Evolutionary conservation across 805 yeast genomes (phyloP).

Genomic region (Limtongia smithiae): DNA sequence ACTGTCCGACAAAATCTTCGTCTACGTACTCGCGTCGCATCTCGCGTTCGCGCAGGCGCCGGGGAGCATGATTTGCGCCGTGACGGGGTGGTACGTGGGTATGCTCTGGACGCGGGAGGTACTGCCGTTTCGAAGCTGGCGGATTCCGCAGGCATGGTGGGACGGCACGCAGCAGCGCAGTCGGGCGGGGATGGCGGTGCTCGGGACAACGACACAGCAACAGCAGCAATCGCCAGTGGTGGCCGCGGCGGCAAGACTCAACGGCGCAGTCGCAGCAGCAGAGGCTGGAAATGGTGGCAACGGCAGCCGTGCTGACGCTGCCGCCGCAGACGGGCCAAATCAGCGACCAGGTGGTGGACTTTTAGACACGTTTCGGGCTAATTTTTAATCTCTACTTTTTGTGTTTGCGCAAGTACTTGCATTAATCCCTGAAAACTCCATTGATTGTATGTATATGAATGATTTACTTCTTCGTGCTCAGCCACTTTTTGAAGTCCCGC

Average conservation of each 20-base stretch:
- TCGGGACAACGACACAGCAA: constrained; percentile 10
- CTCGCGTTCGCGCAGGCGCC: constrained; percentile 37
- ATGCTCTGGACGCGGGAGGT: constrained; percentile 38
- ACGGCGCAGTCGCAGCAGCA: neutral
- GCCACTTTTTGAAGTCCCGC: constrained; percentile 23
- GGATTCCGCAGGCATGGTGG: constrained; percentile 37
- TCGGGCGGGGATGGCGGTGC: constrained; percentile 8
- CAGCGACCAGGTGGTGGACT: constrained; percentile 20
- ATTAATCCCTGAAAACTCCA: too few relatives aligned
- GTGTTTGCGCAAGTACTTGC: too few relatives aligned
- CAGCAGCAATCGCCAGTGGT: constrained; percentile 8
- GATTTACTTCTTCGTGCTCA: constrained; percentile 18
- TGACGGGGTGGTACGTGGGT: constrained; percentile 42
- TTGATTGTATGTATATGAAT: too few relatives aligned
- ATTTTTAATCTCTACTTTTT: too few relatives aligned
- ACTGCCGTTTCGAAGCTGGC: constrained; percentile 42
- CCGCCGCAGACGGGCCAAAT: neutral
- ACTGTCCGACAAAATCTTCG: constrained; percentile 40
- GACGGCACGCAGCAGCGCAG: constrained; percentile 3
- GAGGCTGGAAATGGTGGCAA: neutral
- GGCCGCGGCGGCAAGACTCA: constrained; percentile 7
- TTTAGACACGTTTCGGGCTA: constrained; percentile 22
- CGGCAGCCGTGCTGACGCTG: constrained; percentile 1
- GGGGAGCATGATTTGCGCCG: constrained; percentile 33
- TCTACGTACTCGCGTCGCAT: constrained; percentile 39